Evolutionary conservation across 768 basidiomycete genomes (phyloP), one percentile per base, ranked within the genome.

Genomic region (Boletus vermiculosoides): DNA sequence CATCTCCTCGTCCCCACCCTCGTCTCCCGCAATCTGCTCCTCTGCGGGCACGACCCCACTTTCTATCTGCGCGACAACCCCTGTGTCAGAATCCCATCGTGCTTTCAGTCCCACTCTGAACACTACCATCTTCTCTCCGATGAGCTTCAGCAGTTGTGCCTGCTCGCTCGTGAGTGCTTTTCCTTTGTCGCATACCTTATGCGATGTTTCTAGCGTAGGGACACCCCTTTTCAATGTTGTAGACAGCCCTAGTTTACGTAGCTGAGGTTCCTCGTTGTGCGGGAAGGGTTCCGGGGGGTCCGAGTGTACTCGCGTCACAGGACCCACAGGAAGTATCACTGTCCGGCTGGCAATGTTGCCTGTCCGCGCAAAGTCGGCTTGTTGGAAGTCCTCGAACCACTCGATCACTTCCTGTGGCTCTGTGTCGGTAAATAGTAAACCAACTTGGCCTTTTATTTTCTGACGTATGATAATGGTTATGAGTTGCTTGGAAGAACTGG

Each of bases 191-290:
- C 96, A 98, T 49, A 99, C 75, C 52, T 82, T 81, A 70, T 98
- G 94, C n/a, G 92, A 79, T 45, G 75, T 80, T 53, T 83, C 81
- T 45, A 98, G 76, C 8, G 88, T 90, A 5, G 96, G 95, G 0
- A 97, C 90, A 53, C 97, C 97, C 65, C 83, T 84, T 55, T 88
- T 83, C 80, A 99, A 82, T 31, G 79, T 82, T 18, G 95, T 98
- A 50, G 84, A 78, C 33, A 99, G 76, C 9, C 97, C 97, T 36
- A 98, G 82, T 71, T 91, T 92, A 54, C 97, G 86, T 51, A 99
- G 80, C 69, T 98, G 96, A 22, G 95, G 94, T 60, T 99, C 97
- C 77, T 98, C 94, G 65, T 94, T 94, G 72, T 98, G 94, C 37
- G 97, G 94, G 73, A 98, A 95, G 3, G 92, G 89, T 63, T 94